These are phyloP conservation scores for Harrya chromipes DNA, from an alignment of 768 basidiomycete genomes.

Conservation along the genomic window DNA sequence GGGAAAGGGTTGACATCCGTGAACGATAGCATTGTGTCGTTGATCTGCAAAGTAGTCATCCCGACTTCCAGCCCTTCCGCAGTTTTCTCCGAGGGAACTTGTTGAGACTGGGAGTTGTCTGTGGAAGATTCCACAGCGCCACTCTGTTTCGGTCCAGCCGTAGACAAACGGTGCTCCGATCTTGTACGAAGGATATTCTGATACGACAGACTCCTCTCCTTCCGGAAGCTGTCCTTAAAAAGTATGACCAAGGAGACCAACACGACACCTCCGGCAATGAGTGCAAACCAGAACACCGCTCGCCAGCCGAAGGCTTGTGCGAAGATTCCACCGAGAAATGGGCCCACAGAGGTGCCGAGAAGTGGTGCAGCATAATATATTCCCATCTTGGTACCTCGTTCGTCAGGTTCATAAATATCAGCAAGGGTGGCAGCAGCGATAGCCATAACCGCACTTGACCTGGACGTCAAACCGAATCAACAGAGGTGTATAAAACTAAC, in stretches of 20 bases:
- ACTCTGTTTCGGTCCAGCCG: background rate
- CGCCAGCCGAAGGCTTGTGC: constrained; percentile 75
- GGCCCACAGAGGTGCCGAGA: constrained; percentile 64
- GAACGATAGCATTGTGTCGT: constrained; percentile 51
- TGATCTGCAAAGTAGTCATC: constrained; percentile 7
- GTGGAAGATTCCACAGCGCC: background rate
- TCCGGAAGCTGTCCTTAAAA: constrained; percentile 81
- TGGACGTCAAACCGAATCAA: constrained; percentile 19
- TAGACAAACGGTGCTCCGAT: constrained; percentile 23
- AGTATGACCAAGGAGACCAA: constrained; percentile 56
- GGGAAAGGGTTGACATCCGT: constrained; percentile 70
- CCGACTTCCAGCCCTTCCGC: constrained; percentile 3
- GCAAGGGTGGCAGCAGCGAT: constrained; percentile 79
- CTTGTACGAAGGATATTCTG: constrained; percentile 58
- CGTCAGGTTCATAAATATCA: constrained; percentile 75
- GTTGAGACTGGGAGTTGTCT: constrained; percentile 16
- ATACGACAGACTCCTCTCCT: constrained; percentile 78
- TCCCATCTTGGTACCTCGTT: constrained; percentile 81
- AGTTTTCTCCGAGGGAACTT: background rate
- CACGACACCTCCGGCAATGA: constrained; percentile 54
- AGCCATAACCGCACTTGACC: constrained; percentile 63
- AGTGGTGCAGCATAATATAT: constrained; percentile 80
- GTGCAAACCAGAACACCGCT: constrained; percentile 80
- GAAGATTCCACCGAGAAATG: constrained; percentile 66
- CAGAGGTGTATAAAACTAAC: background rate